Conservation (phyloP, 176 grass and related monocot species). For the Rhynchospora pubera region DNA sequence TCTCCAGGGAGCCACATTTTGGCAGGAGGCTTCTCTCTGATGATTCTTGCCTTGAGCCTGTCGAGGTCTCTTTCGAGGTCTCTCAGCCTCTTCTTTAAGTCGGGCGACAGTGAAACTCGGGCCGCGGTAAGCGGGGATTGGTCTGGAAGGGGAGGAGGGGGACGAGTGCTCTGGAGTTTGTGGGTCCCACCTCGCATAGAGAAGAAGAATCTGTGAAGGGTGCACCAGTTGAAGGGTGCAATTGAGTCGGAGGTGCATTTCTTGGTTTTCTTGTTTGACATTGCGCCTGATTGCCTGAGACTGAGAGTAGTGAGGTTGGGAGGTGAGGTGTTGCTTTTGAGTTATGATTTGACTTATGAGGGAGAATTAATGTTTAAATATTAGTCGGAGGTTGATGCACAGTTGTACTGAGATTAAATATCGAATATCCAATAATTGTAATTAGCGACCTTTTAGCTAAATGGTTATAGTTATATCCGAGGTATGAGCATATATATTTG, state of each 20-base stretch:
- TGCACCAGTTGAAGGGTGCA: slow-evolving; percentile 28
- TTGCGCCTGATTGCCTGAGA: not conserved
- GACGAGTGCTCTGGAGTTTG: not conserved
- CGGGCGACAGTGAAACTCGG: not conserved
- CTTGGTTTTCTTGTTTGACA: slow-evolving; percentile 10
- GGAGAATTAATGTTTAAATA: too few species aligned
- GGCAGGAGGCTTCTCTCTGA: not conserved
- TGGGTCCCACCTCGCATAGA: slow-evolving; percentile 7
- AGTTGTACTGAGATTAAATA: too few species aligned
- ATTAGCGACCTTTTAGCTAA: too few species aligned
- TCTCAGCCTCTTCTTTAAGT: slow-evolving; percentile 24
- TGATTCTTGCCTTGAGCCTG: slow-evolving; percentile 3
- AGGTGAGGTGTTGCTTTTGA: too few species aligned
- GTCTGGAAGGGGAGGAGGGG: not conserved
- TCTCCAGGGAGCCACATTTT: slow-evolving; percentile 1
- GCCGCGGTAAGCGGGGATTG: not conserved
- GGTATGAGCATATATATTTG: too few species aligned
- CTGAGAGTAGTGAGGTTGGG: too few species aligned
- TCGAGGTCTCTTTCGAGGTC: slow-evolving; percentile 39
- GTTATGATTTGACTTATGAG: too few species aligned
- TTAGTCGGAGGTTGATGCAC: too few species aligned
- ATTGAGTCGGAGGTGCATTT: slow-evolving; percentile 15
- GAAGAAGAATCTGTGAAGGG: slow-evolving; percentile 28
- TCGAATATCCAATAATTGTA: too few species aligned
- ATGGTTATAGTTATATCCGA: too few species aligned